Conservation (phyloP, 2,329 filamentous ascomycete species). For the Colletotrichum sp. region DNA sequence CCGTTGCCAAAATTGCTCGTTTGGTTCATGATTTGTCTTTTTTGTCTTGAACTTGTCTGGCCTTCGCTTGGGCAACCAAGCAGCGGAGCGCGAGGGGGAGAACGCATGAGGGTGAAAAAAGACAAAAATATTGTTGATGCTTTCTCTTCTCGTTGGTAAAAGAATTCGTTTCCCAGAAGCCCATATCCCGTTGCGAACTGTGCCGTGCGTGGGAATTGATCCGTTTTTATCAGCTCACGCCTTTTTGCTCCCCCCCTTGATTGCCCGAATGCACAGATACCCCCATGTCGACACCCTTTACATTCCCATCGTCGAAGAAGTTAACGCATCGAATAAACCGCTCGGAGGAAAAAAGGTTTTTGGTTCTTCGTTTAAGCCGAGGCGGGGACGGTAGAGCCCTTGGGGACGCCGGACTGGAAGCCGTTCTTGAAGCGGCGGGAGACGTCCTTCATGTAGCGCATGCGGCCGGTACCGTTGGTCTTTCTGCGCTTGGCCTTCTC, state of each 20-base stretch:
- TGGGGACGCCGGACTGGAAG: constrained; percentile 90
- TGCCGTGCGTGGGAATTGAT: not conserved
- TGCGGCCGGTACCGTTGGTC: constrained; percentile 96
- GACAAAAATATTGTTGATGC: not conserved
- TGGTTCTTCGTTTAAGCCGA: constrained; percentile 36
- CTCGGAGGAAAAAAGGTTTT: not conserved
- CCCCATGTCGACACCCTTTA: constrained; percentile 20
- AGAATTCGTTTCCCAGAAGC: not conserved
- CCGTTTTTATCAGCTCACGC: constrained; percentile 7
- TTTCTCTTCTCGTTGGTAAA: not conserved
- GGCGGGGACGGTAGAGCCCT: constrained; percentile 75
- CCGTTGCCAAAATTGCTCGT: not conserved
- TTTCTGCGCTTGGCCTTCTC: constrained; percentile 99
- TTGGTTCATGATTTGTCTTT: constrained; percentile 4
- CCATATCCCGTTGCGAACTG: not conserved
- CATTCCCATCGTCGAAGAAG: constrained; percentile 13
- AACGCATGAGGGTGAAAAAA: not conserved
- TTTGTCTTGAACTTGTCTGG: constrained; percentile 1
- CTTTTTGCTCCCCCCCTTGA: not conserved
- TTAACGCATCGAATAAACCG: not conserved
- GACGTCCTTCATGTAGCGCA: constrained; percentile 92
- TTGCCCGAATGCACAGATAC: constrained; percentile 18
- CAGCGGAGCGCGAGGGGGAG: not conserved
- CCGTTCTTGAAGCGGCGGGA: constrained; percentile 96
- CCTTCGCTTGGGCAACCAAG: constrained; percentile 15